phyloP scores from a whole-genome alignment of 441 rosid genomes.

The Biscutella laevigata region DNA sequence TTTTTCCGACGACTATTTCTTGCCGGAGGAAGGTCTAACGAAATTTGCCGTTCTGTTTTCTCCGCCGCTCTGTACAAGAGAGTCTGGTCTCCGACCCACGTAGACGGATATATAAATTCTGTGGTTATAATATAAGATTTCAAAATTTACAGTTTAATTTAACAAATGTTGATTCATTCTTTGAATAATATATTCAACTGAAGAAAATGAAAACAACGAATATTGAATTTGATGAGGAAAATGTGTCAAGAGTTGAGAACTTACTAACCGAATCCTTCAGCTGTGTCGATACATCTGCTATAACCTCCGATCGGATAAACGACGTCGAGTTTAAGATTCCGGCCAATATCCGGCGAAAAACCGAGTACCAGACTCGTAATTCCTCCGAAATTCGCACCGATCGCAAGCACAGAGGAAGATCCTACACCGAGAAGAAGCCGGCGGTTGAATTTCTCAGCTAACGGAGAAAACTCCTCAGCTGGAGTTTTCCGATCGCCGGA shows the following conservation, averaged over 20 bases:
- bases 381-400: constrained; percentile 78
- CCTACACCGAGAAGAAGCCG: constrained; percentile 55
- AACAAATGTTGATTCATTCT: background rate
- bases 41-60: constrained; percentile 46
- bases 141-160: background rate
- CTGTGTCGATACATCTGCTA: constrained; percentile 59
- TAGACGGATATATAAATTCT: constrained; percentile 69
- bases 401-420: constrained; percentile 63
- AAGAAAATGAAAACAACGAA: no score
- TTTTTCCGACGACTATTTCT: constrained; percentile 31
- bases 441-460: constrained; percentile 52
- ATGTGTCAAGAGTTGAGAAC: no score
- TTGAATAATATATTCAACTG: background rate
- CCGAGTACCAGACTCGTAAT: constrained; percentile 67
- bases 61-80: constrained; percentile 63
- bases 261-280: constrained; percentile 77
- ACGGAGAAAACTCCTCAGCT: constrained; percentile 50
- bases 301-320: constrained; percentile 69
- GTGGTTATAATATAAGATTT: background rate
- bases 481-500: constrained; percentile 44
- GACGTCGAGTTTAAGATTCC: constrained; percentile 65
- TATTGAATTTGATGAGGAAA: no score
- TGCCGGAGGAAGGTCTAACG: constrained; percentile 70
- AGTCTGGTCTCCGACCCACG: constrained; percentile 83
- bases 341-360: constrained; percentile 53